Evolutionary conservation across 345 rosid species (phyloP), one percentile per base, ranked within the genome.

Genomic region (Camelina laxa): DNA sequence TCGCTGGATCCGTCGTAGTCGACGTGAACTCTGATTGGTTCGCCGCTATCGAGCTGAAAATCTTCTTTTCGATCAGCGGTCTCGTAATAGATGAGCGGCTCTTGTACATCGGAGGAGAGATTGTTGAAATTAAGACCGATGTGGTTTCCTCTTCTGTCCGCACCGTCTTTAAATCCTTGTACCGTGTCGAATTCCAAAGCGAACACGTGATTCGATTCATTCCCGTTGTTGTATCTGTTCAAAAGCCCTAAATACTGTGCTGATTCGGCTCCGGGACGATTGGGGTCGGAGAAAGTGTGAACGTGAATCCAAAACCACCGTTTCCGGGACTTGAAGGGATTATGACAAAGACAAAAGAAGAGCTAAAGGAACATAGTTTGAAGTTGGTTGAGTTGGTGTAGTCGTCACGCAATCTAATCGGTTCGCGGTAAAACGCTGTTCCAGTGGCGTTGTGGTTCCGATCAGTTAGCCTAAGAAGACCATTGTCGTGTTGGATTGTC

Each of bases 101-200:
- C 57, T 6, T 74, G 5, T 2, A 0, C 6, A 0, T 0, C 10
- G 0, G 98, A 93, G 0, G 9, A 0, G 86, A 89, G 59, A 65
- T 76, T 67, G 59, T 93, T 89, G 77, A 84, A 60, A 71, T 89
- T 76, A 65, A 91, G 72, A 31, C 91, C 91, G 13, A 87, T 76
- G 70, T 89, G 85, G 75, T 84, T 87, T 17, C 89, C 89, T 38
- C 19, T 72, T 2, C 60, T 20, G 56, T 82, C 80, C 1, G 5
- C 0, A 4, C 0, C 33, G 3, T 70, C 80, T 3, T 75, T 75
- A 75, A 82, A 80, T 5, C 93, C 93, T 45, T 69, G 86, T 4
- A 84, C 85, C 2, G 89, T 86, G 72, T 87, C 91, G 55, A 89
- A 89, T 53, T 89, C 91, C 3, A 89, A 84, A 1, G 88, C 87